phyloP scores from a whole-genome alignment of 192 early-diverging fungal genomes.

The Coemansia sp. region DNA sequence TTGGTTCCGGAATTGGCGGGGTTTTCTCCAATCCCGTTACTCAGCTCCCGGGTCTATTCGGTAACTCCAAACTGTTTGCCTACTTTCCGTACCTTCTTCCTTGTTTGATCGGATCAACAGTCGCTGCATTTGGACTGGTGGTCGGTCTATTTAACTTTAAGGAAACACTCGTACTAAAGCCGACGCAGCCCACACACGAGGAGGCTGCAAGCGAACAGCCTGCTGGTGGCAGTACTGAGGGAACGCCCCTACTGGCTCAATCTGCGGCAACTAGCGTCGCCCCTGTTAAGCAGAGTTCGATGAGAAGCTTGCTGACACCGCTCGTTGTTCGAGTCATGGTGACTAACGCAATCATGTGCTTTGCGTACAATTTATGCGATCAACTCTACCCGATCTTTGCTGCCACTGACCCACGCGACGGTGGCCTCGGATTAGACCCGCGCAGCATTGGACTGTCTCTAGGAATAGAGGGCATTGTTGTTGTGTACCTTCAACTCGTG shows the following conservation, averaged over 20 bases:
- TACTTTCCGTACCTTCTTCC: slow-evolving; percentile 81
- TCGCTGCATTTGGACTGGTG: slow-evolving; percentile 61
- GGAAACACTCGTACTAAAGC: slow-evolving; percentile 44
- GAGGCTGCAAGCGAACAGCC: neutral
- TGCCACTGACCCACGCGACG: slow-evolving; percentile 30
- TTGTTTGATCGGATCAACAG: slow-evolving; percentile 63
- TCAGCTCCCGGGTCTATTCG: slow-evolving; percentile 62
- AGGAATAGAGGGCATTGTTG: slow-evolving; percentile 33
- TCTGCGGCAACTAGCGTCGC: neutral
- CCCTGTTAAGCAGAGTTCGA: slow-evolving; percentile 8
- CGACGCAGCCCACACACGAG: neutral
- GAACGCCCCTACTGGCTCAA: slow-evolving; percentile 13
- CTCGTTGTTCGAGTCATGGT: slow-evolving; percentile 17
- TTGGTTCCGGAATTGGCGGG: slow-evolving; percentile 75
- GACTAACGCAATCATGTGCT: slow-evolving; percentile 19
- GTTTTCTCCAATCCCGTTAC: slow-evolving; percentile 70
- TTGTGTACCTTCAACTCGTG: slow-evolving; percentile 55
- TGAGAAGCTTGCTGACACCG: slow-evolving; percentile 20
- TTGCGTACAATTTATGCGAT: slow-evolving; percentile 25
- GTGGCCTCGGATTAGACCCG: slow-evolving; percentile 56
- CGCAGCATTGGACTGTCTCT: slow-evolving; percentile 55
- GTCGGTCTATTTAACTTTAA: slow-evolving; percentile 64
- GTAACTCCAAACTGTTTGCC: slow-evolving; percentile 58
- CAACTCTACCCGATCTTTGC: slow-evolving; percentile 47
- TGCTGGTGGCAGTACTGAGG: neutral